A percentile compares a stretch with the other conserved stretches of the same genome.
Conservation (phyloP, 345 rosid genomes). For the Eucalyptus marginata region DNA sequence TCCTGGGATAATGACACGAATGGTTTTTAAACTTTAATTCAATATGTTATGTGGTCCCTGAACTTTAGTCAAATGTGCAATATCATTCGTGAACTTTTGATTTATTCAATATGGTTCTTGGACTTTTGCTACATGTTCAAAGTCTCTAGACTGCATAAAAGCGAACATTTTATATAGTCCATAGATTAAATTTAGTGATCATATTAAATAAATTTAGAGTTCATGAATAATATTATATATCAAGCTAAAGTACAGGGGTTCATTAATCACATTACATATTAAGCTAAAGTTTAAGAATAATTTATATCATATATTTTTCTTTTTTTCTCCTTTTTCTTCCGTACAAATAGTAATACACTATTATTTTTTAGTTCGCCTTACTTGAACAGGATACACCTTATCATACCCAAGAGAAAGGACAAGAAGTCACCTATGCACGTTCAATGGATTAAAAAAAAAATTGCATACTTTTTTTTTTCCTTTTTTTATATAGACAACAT, state of each 20-base stretch:
- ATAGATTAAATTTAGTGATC: too few relatives aligned
- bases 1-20: accelerated
- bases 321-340: neutral
- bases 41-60: accelerated
- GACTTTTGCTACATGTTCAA: too few relatives aligned
- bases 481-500: neutral
- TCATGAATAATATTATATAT: too few relatives aligned
- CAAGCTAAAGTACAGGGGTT: accelerated
- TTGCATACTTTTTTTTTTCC: neutral
- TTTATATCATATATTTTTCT: too few relatives aligned
- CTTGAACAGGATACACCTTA: neutral
- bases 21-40: too few relatives aligned
- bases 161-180: too few relatives aligned
- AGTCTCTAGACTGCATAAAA: too few relatives aligned
- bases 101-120: too few relatives aligned
- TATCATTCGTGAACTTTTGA: accelerated
- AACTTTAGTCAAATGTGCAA: too few relatives aligned
- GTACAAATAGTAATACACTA: neutral
- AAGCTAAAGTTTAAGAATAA: too few relatives aligned
- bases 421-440: neutral
- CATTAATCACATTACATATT: too few relatives aligned
- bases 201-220: too few relatives aligned
- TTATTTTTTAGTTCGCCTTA: neutral
- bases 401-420: neutral
- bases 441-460: neutral